phyloP scores from a whole-genome alignment of 108 stramenopile genomes.

The Fragilaria radians region DNA sequence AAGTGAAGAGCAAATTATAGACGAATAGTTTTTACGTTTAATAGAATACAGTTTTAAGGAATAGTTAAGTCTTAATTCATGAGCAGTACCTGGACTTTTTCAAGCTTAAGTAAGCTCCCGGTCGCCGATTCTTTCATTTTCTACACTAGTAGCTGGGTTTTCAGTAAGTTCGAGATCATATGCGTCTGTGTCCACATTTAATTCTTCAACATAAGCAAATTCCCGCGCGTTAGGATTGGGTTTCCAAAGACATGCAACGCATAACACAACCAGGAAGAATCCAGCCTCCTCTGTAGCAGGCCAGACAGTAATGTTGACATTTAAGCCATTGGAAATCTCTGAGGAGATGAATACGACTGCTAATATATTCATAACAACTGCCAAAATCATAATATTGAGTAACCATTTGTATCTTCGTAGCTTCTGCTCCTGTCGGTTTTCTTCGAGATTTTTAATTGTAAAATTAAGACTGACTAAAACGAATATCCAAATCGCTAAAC shows the following conservation, averaged over 20 bases:
- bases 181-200: background rate
- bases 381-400: background rate
- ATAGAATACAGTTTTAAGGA: background rate
- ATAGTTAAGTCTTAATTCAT: background rate
- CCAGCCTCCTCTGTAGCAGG: background rate
- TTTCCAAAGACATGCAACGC: background rate
- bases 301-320: background rate
- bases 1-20: no score
- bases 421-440: background rate
- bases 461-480: background rate
- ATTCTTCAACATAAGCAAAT: background rate
- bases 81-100: background rate
- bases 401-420: background rate
- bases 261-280: background rate
- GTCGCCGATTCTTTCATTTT: background rate
- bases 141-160: background rate
- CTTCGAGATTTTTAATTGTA: background rate
- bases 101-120: no score
- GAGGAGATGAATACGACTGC: background rate
- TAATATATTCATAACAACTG: background rate
- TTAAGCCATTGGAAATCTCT: background rate
- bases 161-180: background rate
- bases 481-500: background rate
- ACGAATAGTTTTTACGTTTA: background rate
- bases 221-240: background rate